Base-by-base conservation (phyloP, 495 filamentous ascomycete species). In the Penicillium fimorum region DNA sequence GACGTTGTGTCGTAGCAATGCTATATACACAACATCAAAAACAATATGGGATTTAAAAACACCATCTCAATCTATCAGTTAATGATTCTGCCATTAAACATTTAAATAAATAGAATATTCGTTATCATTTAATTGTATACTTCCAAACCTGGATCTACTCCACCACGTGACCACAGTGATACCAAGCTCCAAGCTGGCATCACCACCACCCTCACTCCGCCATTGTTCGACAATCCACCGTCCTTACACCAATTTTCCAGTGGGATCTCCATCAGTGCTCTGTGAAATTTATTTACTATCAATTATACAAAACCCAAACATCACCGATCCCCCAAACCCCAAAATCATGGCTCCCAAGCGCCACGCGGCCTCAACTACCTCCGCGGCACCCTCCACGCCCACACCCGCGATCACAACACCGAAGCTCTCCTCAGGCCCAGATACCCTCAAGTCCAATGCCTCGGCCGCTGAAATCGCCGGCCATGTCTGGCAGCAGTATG, bases 401-500 rank as follows among this genome's bases (percentile, higher is more conserved):
- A 40, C 50, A 17, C 35, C 35, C 35, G 65, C 48, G 40, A 63
- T 59, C 44, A 37, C 70, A 29, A 55, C 73, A 38, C 51, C 71
- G 10, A 47, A 70, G 64, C 79, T 71, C 57, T 74, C 74, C 73
- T 81, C 77, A 41, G 70, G 77, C 46, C 68, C 75, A 30, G 57
- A 68, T 20, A 70, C 72, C 17, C 70, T 74, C 45, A 64, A 73
- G 57, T 56, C 71, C 47, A 74, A 76, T 63, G 71, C 77, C 65
- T 75, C 74, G 43, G 73, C 82, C 12, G 69, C 74, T 58, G 76
- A 86, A 33, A 83, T 87, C 41, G 66, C 77, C 29, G 57, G 71
- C 11, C 65, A 76, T 62, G 76, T 96, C 47, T 85, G 85, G 82
- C 77, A 85, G 57, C 84, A 90, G 63, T 98, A 98, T 72, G 65